Evolutionary conservation across 345 rosid species (phyloP), one percentile per base, ranked within the genome.

Genomic region (Eucalyptus marginata): DNA sequence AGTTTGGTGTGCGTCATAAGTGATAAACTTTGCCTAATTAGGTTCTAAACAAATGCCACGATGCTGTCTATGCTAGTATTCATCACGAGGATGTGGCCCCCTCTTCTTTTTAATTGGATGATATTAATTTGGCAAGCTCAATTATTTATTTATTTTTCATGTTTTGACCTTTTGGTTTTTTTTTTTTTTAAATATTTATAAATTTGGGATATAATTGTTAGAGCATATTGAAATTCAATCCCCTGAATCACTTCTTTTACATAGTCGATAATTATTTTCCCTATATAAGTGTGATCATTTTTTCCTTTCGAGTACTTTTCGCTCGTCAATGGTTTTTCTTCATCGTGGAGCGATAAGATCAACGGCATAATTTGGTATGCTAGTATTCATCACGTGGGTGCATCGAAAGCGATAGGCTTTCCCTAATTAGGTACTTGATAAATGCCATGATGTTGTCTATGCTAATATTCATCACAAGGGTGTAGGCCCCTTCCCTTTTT

Each of bases 101-200:
- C 25, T 52, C 58, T 52, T 52, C 25, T 52, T 52, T 52, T 27
- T 13, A 29, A 12, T 62, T 62, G 1, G 68, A 62, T 3, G 68
- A 29, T 6, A 29, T 29, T 62, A 29, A 62, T 62, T 29, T 62
- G 33, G 31, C 31, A 62, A 62, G 20, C 76, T 16, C 40, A n/a
- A 7, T 14, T 64, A 64, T n/a, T n/a, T 4, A 14, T 64, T 64
- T 13, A 2, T n/a, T 3, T 18, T 0, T 14, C 9, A n/a, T 4
- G 31, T 64, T 64, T 62, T 29, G 36, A 33, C 20, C 76, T n/a
- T 15, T n/a, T 15, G 10, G 11, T 33, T n/a, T 14, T 0, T 52
- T 18, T 7, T 15, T 10, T 10, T 4, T 2, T 1, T 14, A 14
- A n/a, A n/a, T n/a, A n/a, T n/a, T n/a, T n/a, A n/a, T n/a, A n/a